These are phyloP conservation scores for Chaetoceros tenuissimus DNA, from an alignment of 108 stramenopile species.

Conservation along the genomic window DNA sequence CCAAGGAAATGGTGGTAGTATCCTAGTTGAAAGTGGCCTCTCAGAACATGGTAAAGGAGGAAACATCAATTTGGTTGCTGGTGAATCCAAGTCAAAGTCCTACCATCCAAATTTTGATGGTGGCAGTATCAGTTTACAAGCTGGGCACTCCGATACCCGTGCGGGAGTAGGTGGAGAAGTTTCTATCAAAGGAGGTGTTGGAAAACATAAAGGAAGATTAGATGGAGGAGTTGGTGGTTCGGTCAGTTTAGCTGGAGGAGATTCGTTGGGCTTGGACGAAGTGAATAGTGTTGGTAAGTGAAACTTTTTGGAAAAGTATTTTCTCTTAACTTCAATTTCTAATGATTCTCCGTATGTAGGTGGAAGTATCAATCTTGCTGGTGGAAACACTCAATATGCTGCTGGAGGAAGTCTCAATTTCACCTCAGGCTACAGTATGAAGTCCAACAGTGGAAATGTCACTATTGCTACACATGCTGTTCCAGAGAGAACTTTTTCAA, in stretches of 20 bases:
- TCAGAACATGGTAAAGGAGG: conserved; percentile 2
- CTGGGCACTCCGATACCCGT: conserved; percentile 12
- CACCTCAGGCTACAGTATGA: background rate
- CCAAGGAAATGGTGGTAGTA: conserved; percentile 4
- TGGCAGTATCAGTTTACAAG: conserved; percentile 6
- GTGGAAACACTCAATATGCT: background rate
- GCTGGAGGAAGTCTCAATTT: background rate
- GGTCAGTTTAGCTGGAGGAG: conserved; percentile 16
- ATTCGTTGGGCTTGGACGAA: background rate
- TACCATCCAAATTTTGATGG: conserved; percentile 3
- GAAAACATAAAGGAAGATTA: background rate
- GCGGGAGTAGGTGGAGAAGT: conserved; percentile 21
- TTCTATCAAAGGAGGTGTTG: conserved; percentile 10
- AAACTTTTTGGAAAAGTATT: background rate
- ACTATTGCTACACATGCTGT: background rate
- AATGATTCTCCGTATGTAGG: background rate
- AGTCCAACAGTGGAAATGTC: background rate
- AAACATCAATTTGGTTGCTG: background rate
- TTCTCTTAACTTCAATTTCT: background rate
- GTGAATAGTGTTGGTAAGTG: background rate
- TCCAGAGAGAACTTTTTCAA: background rate
- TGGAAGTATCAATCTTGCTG: background rate
- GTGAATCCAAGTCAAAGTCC: conserved; percentile 1
- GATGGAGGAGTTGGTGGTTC: conserved; percentile 8
- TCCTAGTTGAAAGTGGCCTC: conserved; percentile 8